Evolutionary conservation across 305 asterid species (phyloP).

Genomic region (Fraxinus ornus): DNA sequence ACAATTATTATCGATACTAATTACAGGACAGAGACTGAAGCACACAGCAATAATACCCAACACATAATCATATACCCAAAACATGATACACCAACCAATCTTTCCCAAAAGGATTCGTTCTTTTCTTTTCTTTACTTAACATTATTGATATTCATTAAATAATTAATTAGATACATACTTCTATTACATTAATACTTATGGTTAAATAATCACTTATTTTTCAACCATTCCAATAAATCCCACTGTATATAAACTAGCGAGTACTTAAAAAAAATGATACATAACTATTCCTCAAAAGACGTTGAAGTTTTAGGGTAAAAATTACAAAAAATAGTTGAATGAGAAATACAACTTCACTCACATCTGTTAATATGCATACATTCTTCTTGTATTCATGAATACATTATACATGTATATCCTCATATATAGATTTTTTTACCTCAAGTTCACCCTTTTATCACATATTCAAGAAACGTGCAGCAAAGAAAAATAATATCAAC

Average conservation of each 20-base stretch:
- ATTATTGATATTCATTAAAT: background rate
- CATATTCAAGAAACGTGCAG: slow-evolving; percentile 5
- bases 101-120: background rate
- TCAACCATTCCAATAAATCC: background rate
- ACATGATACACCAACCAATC: background rate
- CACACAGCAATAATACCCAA: background rate
- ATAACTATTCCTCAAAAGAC: background rate
- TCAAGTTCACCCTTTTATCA: slow-evolving; percentile 10
- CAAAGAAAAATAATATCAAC: background rate
- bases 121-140: background rate
- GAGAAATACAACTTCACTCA: slow-evolving; percentile 1
- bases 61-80: background rate
- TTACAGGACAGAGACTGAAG: background rate
- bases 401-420: background rate
- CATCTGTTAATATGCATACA: background rate
- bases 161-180: background rate
- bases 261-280: background rate
- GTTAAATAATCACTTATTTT: background rate
- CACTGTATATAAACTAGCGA: background rate
- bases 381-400: background rate
- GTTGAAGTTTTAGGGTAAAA: background rate
- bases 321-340: background rate
- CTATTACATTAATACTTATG: background rate
- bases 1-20: background rate
- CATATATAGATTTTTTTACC: background rate